phyloP scores from a whole-genome alignment of 148 eudicot genomes.

The Beta vulgaris region DNA sequence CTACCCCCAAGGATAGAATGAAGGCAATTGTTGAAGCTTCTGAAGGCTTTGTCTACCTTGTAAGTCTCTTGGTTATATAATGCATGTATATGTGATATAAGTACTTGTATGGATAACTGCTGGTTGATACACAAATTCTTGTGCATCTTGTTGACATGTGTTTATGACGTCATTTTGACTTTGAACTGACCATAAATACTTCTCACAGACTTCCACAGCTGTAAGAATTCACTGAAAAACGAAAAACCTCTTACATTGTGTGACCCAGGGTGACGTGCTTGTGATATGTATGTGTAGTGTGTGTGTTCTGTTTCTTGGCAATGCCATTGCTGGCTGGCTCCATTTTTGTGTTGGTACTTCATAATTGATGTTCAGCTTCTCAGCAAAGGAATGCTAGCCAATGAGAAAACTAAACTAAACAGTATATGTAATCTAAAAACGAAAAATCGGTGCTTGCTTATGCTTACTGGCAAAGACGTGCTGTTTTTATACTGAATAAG shows the following conservation, averaged over 20 bases:
- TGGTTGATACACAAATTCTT: background rate
- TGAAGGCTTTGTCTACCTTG: slow-evolving; percentile 92
- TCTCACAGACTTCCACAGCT: no score
- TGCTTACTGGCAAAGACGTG: background rate
- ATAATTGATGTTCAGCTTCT: no score
- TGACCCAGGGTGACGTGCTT: background rate
- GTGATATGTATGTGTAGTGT: no score
- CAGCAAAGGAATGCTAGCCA: no score
- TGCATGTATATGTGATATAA: background rate
- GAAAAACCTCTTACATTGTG: background rate
- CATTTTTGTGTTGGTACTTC: no score
- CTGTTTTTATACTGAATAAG: slow-evolving; percentile 15
- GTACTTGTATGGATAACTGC: background rate
- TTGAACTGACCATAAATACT: background rate
- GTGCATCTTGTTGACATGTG: background rate
- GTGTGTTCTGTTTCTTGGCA: no score
- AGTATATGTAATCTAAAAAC: no score
- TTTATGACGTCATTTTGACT: background rate
- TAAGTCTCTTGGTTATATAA: slow-evolving; percentile 36
- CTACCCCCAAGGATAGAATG: slow-evolving; percentile 84
- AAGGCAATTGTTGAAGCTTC: slow-evolving; percentile 81
- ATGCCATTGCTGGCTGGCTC: no score
- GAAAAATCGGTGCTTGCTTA: background rate
- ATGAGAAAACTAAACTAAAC: no score
- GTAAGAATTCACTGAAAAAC: no score